These are phyloP conservation scores for Neurospora cerealis DNA, from an alignment of 495 filamentous ascomycete genomes.

Conservation along the genomic window DNA sequence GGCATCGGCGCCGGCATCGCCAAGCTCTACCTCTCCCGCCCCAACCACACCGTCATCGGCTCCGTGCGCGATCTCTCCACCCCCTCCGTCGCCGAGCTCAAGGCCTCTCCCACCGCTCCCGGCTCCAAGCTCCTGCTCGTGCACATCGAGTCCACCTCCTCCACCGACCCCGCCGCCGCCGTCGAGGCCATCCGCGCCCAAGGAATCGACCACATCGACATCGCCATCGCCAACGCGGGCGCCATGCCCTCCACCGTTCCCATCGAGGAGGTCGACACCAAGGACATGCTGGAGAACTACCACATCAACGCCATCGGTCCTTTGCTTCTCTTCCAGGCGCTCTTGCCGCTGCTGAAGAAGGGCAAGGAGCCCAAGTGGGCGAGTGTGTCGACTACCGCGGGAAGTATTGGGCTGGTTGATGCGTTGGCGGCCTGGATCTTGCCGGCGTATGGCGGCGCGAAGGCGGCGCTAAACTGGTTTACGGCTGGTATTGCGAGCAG, in stretches of 20 bases:
- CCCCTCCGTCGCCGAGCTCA: conserved; percentile 7
- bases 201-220: conserved; percentile 12
- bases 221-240: conserved; percentile 18
- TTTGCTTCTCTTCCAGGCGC: conserved; percentile 11
- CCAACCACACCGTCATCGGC: conserved; percentile 20
- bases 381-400: conserved; percentile 7
- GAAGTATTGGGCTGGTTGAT: conserved; percentile 8
- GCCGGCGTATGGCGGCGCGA: conserved; percentile 12
- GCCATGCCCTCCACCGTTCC: not conserved
- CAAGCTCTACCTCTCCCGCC: conserved; percentile 15
- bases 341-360: conserved; percentile 7
- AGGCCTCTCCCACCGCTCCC: not conserved
- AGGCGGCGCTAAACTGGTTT: conserved; percentile 15
- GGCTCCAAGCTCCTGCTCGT: conserved; percentile 15
- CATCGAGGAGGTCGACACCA: conserved; percentile 8
- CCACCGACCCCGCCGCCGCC: conserved; percentile 3
- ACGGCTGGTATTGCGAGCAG: conserved; percentile 1
- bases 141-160: conserved; percentile 6
- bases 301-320: conserved; percentile 13
- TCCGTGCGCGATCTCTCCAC: conserved; percentile 11
- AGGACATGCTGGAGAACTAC: not conserved
- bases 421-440: conserved; percentile 1
- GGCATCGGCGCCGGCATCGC: conserved; percentile 15
- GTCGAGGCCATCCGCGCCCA: conserved; percentile 3
- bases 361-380: conserved; percentile 10